Conservation (phyloP, 2,329 filamentous ascomycete species). For the Aspergillus felis region DNA sequence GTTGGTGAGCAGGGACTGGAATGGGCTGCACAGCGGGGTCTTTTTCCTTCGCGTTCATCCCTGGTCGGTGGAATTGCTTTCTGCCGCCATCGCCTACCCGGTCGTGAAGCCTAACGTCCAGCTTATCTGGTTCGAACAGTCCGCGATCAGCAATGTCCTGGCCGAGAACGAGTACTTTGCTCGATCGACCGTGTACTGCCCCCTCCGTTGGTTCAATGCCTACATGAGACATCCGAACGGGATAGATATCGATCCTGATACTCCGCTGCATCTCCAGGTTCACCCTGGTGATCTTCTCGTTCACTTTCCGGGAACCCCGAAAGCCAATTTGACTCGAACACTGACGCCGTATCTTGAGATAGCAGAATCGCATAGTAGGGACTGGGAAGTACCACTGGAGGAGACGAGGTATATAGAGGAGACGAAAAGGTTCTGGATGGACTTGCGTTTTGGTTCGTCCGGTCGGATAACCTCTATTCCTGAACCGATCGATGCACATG, state of each 20-base stretch:
- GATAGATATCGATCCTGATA: neutral
- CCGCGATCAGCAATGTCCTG: slow-evolving; percentile 1
- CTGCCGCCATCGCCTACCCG: slow-evolving; percentile 24
- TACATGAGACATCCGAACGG: slow-evolving; percentile 9
- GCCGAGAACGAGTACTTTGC: slow-evolving; percentile 15
- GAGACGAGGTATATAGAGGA: slow-evolving; percentile 7
- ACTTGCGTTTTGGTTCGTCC: neutral
- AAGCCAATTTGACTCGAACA: slow-evolving; percentile 1
- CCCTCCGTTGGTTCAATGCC: slow-evolving; percentile 16
- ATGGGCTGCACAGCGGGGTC: slow-evolving; percentile 32
- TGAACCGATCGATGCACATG: neutral
- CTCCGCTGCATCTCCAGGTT: slow-evolving; percentile 5
- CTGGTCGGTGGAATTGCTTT: slow-evolving; percentile 31
- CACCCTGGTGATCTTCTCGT: slow-evolving; percentile 14
- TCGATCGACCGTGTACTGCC: slow-evolving; percentile 12
- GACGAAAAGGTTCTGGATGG: slow-evolving; percentile 10
- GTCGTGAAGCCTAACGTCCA: slow-evolving; percentile 16
- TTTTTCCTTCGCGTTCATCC: slow-evolving; percentile 33
- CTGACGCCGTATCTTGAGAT: slow-evolving; percentile 13
- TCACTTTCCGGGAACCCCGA: slow-evolving; percentile 12
- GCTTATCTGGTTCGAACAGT: slow-evolving; percentile 20
- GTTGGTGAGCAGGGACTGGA: slow-evolving; percentile 28
- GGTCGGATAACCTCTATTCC: too few species aligned
- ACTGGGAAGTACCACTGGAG: slow-evolving; percentile 10
- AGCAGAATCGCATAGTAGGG: slow-evolving; percentile 8